Evolutionary conservation across 768 basidiomycete species (phyloP).

Genomic region (Amanita thiersii): DNA sequence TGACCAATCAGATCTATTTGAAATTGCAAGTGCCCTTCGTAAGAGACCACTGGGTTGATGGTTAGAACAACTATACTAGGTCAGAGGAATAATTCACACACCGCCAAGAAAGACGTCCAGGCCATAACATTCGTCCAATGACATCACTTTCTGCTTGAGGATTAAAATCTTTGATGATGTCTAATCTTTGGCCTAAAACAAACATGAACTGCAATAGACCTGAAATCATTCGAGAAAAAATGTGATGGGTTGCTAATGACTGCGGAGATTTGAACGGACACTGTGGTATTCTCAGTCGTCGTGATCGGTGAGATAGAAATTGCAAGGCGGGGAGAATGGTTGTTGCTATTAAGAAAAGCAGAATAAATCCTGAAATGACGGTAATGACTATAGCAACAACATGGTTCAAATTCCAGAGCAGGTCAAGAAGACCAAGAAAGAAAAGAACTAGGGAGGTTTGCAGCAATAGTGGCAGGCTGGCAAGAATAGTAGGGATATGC

Average conservation of each 20-base stretch:
- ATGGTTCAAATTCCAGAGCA: constrained; percentile 6
- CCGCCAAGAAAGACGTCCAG: too few species aligned
- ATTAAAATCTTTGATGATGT: too few species aligned
- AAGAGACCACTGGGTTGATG: too few species aligned
- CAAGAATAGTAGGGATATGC: constrained; percentile 8
- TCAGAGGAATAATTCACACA: too few species aligned
- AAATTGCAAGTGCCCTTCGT: too few species aligned
- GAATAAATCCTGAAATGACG: neutral
- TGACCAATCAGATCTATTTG: too few species aligned
- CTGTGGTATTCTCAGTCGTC: neutral
- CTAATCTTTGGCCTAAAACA: too few species aligned
- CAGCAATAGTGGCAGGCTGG: constrained; percentile 9
- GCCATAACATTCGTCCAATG: too few species aligned
- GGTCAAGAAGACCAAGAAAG: constrained; percentile 9
- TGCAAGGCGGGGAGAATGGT: constrained; percentile 4
- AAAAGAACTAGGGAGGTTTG: constrained; percentile 10
- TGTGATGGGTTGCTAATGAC: constrained; percentile 1
- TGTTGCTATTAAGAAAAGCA: constrained; percentile 3
- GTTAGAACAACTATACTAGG: too few species aligned
- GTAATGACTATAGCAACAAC: neutral
- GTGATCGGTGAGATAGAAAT: neutral
- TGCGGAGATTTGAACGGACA: constrained; percentile 7
- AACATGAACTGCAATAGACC: too few species aligned
- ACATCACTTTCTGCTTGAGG: too few species aligned
- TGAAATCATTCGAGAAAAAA: too few species aligned